phyloP scores from a whole-genome alignment of 768 basidiomycete genomes.

The Rhodotorula paludigena region DNA sequence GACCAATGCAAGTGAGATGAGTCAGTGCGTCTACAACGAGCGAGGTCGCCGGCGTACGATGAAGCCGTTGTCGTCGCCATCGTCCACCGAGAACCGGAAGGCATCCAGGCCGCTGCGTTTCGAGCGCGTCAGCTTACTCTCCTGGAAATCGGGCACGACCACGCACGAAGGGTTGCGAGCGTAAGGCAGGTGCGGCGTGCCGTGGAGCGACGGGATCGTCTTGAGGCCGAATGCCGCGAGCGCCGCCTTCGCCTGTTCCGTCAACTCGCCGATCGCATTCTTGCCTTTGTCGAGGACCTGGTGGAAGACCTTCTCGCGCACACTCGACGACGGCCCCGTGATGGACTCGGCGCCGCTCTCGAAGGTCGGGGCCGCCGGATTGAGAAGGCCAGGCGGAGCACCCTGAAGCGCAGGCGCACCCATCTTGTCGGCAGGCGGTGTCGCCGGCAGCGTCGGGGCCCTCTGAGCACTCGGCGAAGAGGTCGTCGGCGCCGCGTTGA shows the following conservation, averaged over 20 bases:
- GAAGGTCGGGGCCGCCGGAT: slow-evolving; percentile 5
- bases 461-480: neutral
- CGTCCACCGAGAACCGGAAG: slow-evolving; percentile 11
- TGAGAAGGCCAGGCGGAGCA: neutral
- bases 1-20: no score
- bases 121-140: no score
- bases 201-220: slow-evolving; percentile 30
- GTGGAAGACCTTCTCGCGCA: neutral
- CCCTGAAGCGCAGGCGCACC: no score
- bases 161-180: slow-evolving; percentile 33
- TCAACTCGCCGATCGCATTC: slow-evolving; percentile 18
- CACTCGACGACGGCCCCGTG: neutral
- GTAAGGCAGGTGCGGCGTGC: slow-evolving; percentile 27
- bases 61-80: slow-evolving; percentile 12
- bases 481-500: neutral
- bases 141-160: no score
- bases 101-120: slow-evolving; percentile 27
- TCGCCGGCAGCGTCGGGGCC: neutral
- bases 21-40: neutral
- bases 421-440: no score
- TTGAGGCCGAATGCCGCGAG: slow-evolving; percentile 24
- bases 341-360: no score
- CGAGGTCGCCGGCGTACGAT: neutral
- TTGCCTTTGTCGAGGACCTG: slow-evolving; percentile 14
- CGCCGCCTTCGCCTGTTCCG: slow-evolving; percentile 7